Conservation (phyloP, 139 green algal species). For the Chlorella vulgaris region DNA sequence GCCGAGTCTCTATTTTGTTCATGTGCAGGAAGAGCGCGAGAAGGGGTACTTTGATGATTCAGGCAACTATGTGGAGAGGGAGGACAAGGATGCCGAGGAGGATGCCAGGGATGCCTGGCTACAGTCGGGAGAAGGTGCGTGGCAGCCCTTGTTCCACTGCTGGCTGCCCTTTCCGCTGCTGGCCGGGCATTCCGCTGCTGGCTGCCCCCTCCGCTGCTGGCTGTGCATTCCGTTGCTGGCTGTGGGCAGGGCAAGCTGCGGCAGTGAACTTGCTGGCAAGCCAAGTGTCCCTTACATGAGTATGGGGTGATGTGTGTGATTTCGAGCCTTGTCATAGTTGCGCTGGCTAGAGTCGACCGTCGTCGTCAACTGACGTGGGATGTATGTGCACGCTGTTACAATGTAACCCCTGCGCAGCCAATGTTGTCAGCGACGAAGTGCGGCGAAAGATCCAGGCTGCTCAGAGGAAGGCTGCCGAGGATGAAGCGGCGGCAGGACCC, state of each 20-base stretch:
- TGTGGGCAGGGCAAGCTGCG: no score
- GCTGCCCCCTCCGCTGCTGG: no score
- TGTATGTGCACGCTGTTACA: background rate
- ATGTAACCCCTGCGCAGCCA: conserved; percentile 45
- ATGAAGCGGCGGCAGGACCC: conserved; percentile 26
- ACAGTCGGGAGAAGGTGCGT: conserved; percentile 54
- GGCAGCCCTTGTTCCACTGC: background rate
- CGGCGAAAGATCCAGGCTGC: conserved; percentile 46
- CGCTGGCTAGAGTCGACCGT: no score
- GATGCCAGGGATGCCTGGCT: conserved; percentile 69
- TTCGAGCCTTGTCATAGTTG: no score
- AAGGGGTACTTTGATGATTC: conserved; percentile 77
- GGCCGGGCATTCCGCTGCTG: no score
- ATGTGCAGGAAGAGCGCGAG: conserved; percentile 59
- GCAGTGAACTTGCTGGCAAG: no score
- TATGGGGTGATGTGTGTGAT: no score
- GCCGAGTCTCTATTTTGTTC: background rate
- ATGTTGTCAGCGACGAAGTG: conserved; percentile 58
- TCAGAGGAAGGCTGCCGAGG: conserved; percentile 30
- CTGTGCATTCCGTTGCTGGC: no score
- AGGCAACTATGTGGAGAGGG: conserved; percentile 73
- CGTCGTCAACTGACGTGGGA: no score
- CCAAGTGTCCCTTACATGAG: no score
- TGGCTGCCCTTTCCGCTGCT: no score
- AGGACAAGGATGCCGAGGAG: conserved; percentile 58